phyloP scores from a whole-genome alignment of 129 eudicot species.

The Sambucus nigra region DNA sequence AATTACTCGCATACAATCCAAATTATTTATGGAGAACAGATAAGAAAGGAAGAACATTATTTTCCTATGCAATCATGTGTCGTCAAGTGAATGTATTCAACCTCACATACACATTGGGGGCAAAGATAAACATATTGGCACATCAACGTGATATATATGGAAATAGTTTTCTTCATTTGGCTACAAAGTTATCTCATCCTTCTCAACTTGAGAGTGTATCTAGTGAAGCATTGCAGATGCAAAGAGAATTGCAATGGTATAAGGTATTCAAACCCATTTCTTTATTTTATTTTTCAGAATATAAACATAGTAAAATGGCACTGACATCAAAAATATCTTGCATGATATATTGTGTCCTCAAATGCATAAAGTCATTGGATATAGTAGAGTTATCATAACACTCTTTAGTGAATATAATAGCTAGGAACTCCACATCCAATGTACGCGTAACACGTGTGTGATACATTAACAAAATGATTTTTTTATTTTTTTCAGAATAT shows the following conservation, averaged over 20 bases:
- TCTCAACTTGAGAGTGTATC: slow-evolving; percentile 43
- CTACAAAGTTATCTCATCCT: slow-evolving; percentile 43
- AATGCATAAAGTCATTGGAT: too few relatives aligned
- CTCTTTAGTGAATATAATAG: too few relatives aligned
- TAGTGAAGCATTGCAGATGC: too few relatives aligned
- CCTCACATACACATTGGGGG: slow-evolving; percentile 28
- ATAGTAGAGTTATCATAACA: too few relatives aligned
- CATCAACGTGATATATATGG: slow-evolving; percentile 37
- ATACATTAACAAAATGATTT: not conserved
- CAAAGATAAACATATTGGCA: slow-evolving; percentile 37
- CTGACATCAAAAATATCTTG: too few relatives aligned
- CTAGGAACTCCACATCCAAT: too few relatives aligned
- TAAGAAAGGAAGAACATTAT: slow-evolving; percentile 38
- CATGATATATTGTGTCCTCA: too few relatives aligned
- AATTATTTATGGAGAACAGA: slow-evolving; percentile 44
- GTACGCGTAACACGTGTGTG: too few relatives aligned
- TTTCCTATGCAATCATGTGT: slow-evolving; percentile 36
- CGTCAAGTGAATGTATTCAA: slow-evolving; percentile 44
- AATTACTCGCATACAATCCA: slow-evolving; percentile 30
- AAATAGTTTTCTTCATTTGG: slow-evolving; percentile 44
- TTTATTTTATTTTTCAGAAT: not conserved
- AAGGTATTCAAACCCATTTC: slow-evolving; percentile 18
- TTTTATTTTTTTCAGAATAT: not conserved
- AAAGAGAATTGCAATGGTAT: slow-evolving; percentile 50
- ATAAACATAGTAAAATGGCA: too few relatives aligned